Base-by-base conservation (phyloP, 805 yeast species). In the Kazachstania bromeliacearum region DNA sequence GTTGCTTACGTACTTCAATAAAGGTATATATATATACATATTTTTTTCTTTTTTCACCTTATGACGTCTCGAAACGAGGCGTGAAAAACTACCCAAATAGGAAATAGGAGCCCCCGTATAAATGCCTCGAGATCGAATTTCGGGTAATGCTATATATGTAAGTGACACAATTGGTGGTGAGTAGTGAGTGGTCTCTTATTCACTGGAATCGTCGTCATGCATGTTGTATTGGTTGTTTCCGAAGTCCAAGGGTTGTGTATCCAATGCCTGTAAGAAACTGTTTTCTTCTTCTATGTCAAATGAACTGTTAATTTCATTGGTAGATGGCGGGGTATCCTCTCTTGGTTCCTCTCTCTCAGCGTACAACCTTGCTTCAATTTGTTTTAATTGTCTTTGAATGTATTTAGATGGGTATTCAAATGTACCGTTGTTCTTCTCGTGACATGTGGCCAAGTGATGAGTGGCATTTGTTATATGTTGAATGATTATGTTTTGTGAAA, bases 331-430 rank as follows among this genome's bases (percentile, higher is more conserved):
- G 7, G 4, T 15, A 5, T 6, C 14, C 4, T 17, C 21, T n/a
- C 17, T 18, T 29, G 15, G 32, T 14, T 20, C 19, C n/a, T 16
- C 25, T 9, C n/a, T 31, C 22, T 29, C 27, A 17, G 14, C 35
- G 12, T 48, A 41, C 6, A 55, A 33, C 8, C 55, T 37, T 24
- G 24, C 36, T 34, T 54, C 59, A 13, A 49, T 43, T 4, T 31
- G 31, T n/a, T 41, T 39, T 19, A 55, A 36, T 33, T 53, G 54
- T 28, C 48, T 44, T 22, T 41, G 42, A 14, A 55, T 50, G 29
- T 40, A 38, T 5, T 42, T 39, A 18, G 41, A 40, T 4, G 55
- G 53, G 31, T 38, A 46, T n/a, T 33, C 30, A 32, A 47, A 54
- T 35, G 35, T 22, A 7, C 43, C 44, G 9, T 40, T 32, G 19